These are phyloP conservation scores for Hypseocharis bilobata DNA, from an alignment of 441 rosid species.

Conservation along the genomic window DNA sequence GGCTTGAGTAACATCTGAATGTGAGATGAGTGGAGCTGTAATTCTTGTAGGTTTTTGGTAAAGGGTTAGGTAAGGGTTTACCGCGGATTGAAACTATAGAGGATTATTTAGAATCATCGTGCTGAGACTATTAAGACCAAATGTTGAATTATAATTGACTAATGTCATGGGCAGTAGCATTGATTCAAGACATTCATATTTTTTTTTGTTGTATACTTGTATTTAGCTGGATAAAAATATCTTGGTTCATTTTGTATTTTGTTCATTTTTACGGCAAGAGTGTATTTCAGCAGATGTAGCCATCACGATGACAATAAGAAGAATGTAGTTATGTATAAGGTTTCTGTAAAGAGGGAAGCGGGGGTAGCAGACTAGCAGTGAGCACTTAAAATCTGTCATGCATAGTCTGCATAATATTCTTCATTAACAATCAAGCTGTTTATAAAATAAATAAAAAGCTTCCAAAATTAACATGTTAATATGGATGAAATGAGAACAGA, in stretches of 20 bases:
- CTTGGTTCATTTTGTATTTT: background rate
- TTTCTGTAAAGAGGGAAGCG: too few species aligned
- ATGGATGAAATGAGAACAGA: background rate
- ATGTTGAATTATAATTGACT: background rate
- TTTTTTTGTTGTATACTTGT: background rate
- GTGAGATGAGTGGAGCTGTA: background rate
- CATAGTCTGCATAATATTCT: background rate
- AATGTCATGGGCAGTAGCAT: background rate
- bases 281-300: too few species aligned
- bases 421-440: background rate
- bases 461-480: background rate
- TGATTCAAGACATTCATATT: background rate
- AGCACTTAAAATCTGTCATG: background rate
- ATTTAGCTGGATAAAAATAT: background rate
- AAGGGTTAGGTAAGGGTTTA: background rate
- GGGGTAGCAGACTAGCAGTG: too few species aligned
- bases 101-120: background rate
- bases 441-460: background rate
- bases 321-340: too few species aligned
- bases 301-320: too few species aligned
- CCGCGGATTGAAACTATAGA: background rate
- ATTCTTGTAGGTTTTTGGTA: background rate
- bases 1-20: background rate
- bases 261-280: too few species aligned
- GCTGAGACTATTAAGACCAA: background rate